phyloP scores from a whole-genome alignment of 1,284 basidiomycete species.

The Sporisorium scitamineum region DNA sequence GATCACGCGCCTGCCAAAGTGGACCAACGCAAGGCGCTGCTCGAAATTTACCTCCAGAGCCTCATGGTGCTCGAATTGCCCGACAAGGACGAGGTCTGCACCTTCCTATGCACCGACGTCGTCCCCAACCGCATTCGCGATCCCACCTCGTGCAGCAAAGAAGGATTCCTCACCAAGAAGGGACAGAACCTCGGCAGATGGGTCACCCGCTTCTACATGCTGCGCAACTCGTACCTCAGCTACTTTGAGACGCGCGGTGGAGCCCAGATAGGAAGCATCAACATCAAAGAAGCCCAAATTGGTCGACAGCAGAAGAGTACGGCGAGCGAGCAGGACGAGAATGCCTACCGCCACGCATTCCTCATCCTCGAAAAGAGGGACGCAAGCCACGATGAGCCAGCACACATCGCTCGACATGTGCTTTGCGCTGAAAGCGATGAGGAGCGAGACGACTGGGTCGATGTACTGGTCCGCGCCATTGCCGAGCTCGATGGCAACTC shows the following conservation, averaged over 20 bases:
- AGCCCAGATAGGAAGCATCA: conserved; percentile 86
- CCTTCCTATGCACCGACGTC: conserved; percentile 90
- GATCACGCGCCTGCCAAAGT: conserved; percentile 96
- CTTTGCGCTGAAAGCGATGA: conserved; percentile 94
- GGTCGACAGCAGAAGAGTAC: conserved; percentile 75
- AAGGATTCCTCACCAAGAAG: conserved; percentile 94
- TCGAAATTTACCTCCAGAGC: conserved; percentile 89
- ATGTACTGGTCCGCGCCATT: conserved; percentile 76
- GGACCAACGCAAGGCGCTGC: conserved; percentile 79
- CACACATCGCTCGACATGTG: conserved; percentile 84
- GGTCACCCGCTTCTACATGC: conserved; percentile 86
- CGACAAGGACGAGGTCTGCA: conserved; percentile 88
- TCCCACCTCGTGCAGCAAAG: conserved; percentile 78
- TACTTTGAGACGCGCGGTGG: conserved; percentile 91
- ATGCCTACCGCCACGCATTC: conserved; percentile 95
- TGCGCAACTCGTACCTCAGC: conserved; percentile 82
- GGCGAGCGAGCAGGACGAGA: conserved; percentile 76
- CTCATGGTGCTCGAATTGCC: conserved; percentile 81
- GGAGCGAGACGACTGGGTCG: conserved; percentile 93
- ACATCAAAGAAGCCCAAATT: conserved; percentile 88
- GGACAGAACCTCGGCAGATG: conserved; percentile 91
- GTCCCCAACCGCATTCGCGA: conserved; percentile 74
- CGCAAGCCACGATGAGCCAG: conserved; percentile 44
- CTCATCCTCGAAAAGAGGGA: conserved; percentile 89
- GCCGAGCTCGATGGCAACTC: conserved; percentile 42